A percentile compares a stretch with the other conserved stretches of the same genome.
Evolutionary conservation across 1,284 basidiomycete genomes (phyloP).

Genomic region (Rhodotorula sp.): DNA sequence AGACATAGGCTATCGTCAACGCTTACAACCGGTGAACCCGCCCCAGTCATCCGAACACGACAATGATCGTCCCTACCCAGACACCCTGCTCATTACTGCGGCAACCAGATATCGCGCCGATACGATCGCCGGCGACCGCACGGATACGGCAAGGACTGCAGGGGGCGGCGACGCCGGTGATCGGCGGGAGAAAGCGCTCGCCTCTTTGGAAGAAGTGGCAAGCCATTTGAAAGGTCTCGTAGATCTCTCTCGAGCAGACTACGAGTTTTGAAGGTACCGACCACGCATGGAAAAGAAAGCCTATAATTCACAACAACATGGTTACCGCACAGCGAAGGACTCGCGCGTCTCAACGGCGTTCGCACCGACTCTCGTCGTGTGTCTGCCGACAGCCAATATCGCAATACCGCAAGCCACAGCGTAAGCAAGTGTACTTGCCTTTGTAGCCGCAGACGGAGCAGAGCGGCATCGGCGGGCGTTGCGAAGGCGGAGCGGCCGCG

Average conservation of each 20-base stretch:
- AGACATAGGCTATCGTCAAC: too few relatives aligned
- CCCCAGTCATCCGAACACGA: background rate
- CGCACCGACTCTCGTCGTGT: constrained; percentile 64
- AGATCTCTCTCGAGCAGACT: constrained; percentile 34
- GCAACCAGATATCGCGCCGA: background rate
- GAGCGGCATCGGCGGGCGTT: constrained; percentile 57
- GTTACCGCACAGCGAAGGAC: background rate
- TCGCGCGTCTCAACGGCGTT: constrained; percentile 43
- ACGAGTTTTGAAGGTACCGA: background rate
- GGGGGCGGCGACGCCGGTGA: constrained; percentile 7
- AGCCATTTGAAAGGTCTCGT: constrained; percentile 25
- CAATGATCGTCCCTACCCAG: background rate
- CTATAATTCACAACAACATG: background rate
- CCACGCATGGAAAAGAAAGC: background rate
- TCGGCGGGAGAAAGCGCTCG: constrained; percentile 10
- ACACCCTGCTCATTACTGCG: background rate
- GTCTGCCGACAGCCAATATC: constrained; percentile 59
- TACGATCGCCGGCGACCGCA: too few relatives aligned
- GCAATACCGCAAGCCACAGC: constrained; percentile 62
- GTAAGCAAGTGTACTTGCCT: constrained; percentile 62
- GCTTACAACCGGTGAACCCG: background rate
- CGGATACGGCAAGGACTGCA: background rate
- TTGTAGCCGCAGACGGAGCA: constrained; percentile 69
- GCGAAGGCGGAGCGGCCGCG: constrained; percentile 55
- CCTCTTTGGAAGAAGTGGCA: constrained; percentile 14